Evolutionary conservation across 805 yeast species (phyloP), one percentile per base, ranked within the genome.

Genomic region (Pichia heedii): DNA sequence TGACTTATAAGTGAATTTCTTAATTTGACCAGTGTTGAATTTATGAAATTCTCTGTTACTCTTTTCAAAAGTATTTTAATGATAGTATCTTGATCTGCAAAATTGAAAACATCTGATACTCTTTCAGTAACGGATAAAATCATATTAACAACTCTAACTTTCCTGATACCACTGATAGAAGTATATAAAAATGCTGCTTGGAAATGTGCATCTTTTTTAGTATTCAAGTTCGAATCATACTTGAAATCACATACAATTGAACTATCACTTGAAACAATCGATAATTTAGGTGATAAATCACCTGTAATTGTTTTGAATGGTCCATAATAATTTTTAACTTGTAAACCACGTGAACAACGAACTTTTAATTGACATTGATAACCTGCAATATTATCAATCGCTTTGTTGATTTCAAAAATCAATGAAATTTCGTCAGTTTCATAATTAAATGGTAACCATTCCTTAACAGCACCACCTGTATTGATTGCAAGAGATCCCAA

Each of bases 151-250:
- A 88, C 88, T 49, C 98, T 73, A 15, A 93, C 90, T 53, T 85
- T 81, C 51, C 97, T 69, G 9, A 70, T 63, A 20, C 98, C 98
- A 39, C 71, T 70, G 2, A 70, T 56, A 38, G 87, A 84, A 0
- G 97, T 89, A 59, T 88, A 90, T 43, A 93, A 66, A 22, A 93
- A 52, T 0, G 97, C 97, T 2, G 85, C 83, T 63, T 93, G 98
- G 68, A 90, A 86, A 60, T 87, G 93, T 20, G 86, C 84, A 60
- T 88, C 96, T 33, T 73, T 70, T 47, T 77, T 77, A 2, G 83
- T 69, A 45, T 79, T 76, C 29, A 87, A 67, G 47, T 77, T 77
- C 3, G 87, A 87, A 56, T 88, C 96, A 55, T 85, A 83, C 38
- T 71, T 72, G 54, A 90, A 77, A 41, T 86, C 70, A 2, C 85